These are phyloP conservation scores for Helminthosporium solani DNA, from an alignment of 2,329 filamentous ascomycete genomes.

Conservation along the genomic window DNA sequence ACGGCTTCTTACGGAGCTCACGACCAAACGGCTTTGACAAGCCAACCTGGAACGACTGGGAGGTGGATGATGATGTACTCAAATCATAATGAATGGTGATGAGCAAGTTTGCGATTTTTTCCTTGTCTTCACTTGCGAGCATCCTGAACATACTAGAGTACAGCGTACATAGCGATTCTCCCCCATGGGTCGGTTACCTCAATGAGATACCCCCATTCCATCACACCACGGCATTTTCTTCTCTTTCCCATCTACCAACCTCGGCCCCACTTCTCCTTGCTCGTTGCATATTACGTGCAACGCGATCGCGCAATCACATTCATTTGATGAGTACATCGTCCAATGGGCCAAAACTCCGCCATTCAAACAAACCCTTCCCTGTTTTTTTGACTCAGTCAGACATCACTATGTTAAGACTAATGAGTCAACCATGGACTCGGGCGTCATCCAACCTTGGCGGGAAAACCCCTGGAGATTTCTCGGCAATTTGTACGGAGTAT, in stretches of 20 bases:
- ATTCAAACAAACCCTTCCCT: not conserved
- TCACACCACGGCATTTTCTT: not conserved
- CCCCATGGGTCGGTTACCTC: not conserved
- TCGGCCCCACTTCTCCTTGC: not conserved
- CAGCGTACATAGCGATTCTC: constrained; percentile 3
- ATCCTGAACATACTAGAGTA: not conserved
- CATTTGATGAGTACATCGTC: not conserved
- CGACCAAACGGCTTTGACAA: constrained; percentile 56
- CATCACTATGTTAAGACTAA: not conserved
- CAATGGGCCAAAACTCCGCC: not conserved
- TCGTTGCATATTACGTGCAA: not conserved
- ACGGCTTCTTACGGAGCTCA: constrained; percentile 50
- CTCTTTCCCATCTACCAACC: not conserved
- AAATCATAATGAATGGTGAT: constrained; percentile 15
- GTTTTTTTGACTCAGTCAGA: not conserved
- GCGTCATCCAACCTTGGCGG: too few relatives aligned
- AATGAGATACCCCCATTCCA: not conserved
- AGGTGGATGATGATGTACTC: constrained; percentile 44
- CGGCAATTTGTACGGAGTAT: too few relatives aligned
- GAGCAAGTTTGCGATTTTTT: not conserved
- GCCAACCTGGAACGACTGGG: constrained; percentile 51
- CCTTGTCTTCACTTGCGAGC: not conserved
- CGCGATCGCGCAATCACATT: not conserved
- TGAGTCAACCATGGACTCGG: too few relatives aligned
- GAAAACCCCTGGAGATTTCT: too few relatives aligned